phyloP scores from a whole-genome alignment of 768 basidiomycete species.

The Hortiboletus flavorubellus region DNA sequence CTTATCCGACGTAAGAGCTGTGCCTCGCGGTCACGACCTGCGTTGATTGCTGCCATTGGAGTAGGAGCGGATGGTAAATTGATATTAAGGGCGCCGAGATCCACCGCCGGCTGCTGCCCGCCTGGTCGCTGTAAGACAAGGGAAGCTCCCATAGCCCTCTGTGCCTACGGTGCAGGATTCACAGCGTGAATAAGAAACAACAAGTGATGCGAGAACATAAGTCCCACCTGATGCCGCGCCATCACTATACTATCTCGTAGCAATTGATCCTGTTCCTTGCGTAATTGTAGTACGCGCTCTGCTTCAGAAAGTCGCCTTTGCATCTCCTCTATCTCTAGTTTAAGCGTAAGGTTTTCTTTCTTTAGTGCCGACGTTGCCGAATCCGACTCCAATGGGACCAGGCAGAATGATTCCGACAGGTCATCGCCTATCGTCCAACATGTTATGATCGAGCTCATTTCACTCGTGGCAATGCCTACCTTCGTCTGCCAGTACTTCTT shows the following conservation, averaged over 20 bases:
- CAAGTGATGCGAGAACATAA: background rate
- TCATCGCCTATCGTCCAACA: conserved; percentile 47
- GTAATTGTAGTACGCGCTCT: conserved; percentile 61
- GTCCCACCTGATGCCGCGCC: conserved; percentile 60
- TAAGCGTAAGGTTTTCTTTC: conserved; percentile 66
- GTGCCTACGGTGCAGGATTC: conserved; percentile 49
- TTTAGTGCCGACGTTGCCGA: conserved; percentile 47
- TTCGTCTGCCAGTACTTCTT: conserved; percentile 59
- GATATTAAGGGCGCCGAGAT: conserved; percentile 56
- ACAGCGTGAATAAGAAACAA: conserved; percentile 1
- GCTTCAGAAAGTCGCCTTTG: conserved; percentile 57
- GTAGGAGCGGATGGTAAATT: conserved; percentile 48
- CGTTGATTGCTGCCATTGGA: conserved; percentile 47
- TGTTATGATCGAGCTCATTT: background rate
- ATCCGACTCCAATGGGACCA: conserved; percentile 64
- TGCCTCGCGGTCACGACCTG: conserved; percentile 56
- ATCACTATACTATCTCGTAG: conserved; percentile 78
- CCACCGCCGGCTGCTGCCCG: conserved; percentile 38
- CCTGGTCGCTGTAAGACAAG: conserved; percentile 47
- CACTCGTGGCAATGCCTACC: conserved; percentile 38
- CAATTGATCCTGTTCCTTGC: conserved; percentile 76
- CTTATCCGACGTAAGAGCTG: conserved; percentile 50
- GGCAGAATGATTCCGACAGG: conserved; percentile 75
- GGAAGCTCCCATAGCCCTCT: conserved; percentile 74
- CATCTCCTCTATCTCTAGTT: conserved; percentile 54